These are phyloP conservation scores for Protea cynaroides DNA, from an alignment of 164 flowering plant genomes.

Conservation along the genomic window DNA sequence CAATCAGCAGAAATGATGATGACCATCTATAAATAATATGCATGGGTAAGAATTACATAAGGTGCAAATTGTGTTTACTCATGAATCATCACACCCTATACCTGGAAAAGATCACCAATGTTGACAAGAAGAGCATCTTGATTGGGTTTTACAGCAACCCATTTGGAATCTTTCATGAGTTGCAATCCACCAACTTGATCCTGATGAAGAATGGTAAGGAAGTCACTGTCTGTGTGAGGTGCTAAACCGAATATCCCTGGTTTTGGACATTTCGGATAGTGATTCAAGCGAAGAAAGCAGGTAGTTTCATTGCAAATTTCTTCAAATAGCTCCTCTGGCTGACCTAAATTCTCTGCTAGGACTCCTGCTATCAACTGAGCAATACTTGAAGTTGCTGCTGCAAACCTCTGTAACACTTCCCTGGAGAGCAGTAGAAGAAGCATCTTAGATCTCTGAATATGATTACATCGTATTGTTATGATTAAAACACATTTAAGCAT, in stretches of 20 bases:
- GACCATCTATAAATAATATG: no score
- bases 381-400: constrained; percentile 47
- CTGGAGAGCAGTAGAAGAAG: constrained; percentile 20
- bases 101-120: no score
- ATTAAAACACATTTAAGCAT: no score
- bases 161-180: constrained; percentile 63
- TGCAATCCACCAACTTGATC: no score
- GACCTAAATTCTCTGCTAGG: constrained; percentile 46
- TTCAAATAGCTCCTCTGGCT: constrained; percentile 19
- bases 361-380: constrained; percentile 48
- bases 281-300: constrained; percentile 66
- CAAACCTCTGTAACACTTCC: constrained; percentile 47
- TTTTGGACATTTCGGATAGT: constrained; percentile 51
- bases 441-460: no score
- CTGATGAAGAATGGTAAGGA: constrained; percentile 63
- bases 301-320: constrained; percentile 43
- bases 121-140: no score
- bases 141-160: no score
- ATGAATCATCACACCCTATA: constrained; percentile 68
- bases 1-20: no score
- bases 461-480: no score
- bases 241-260: constrained; percentile 48
- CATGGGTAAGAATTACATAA: no score
- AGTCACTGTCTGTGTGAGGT: constrained; percentile 81
- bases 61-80: no score